A percentile compares a stretch with the other conserved stretches of the same genome.
Conservation (phyloP, 225 moss, liverwort and hornwort genomes). For the Bryoerythrophyllum caledonicum region DNA sequence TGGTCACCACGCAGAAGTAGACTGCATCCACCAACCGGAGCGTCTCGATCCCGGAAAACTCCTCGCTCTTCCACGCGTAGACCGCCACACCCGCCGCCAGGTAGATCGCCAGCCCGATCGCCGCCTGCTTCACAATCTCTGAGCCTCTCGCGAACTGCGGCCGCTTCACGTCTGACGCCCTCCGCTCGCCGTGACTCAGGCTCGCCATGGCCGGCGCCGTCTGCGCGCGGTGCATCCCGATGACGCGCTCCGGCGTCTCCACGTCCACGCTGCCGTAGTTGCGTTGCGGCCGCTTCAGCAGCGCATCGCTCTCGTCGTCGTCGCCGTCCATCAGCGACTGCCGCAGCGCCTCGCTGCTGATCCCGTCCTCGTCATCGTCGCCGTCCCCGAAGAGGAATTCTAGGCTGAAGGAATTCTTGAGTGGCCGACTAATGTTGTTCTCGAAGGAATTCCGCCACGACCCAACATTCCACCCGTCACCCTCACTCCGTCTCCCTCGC, state of each 20-base stretch:
- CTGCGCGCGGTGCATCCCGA: slow-evolving; percentile 43
- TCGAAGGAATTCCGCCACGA: slow-evolving; percentile 40
- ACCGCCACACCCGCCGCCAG: slow-evolving; percentile 61
- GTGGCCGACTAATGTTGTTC: slow-evolving; percentile 10
- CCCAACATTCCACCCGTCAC: background rate
- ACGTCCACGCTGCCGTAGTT: slow-evolving; percentile 20
- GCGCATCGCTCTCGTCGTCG: background rate
- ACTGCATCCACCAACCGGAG: slow-evolving; percentile 66
- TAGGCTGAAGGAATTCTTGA: slow-evolving; percentile 39
- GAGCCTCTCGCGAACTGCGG: slow-evolving; percentile 48
- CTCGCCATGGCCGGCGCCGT: slow-evolving; percentile 56
- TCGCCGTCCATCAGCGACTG: background rate
- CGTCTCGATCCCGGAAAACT: slow-evolving; percentile 62
- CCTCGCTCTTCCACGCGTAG: slow-evolving; percentile 53
- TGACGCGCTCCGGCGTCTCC: background rate
- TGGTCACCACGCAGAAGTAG: slow-evolving; percentile 93
- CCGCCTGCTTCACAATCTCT: slow-evolving; percentile 56
- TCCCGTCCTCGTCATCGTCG: slow-evolving; percentile 10
- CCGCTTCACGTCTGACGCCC: slow-evolving; percentile 9
- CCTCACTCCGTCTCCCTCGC: background rate
- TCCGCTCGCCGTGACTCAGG: slow-evolving; percentile 20
- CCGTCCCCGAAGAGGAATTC: slow-evolving; percentile 47
- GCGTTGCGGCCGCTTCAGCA: background rate
- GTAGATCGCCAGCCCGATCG: slow-evolving; percentile 60
- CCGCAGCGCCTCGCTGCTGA: slow-evolving; percentile 29